Conservation (phyloP, 164 flowering plant genomes). For the Hamamelis virginiana region DNA sequence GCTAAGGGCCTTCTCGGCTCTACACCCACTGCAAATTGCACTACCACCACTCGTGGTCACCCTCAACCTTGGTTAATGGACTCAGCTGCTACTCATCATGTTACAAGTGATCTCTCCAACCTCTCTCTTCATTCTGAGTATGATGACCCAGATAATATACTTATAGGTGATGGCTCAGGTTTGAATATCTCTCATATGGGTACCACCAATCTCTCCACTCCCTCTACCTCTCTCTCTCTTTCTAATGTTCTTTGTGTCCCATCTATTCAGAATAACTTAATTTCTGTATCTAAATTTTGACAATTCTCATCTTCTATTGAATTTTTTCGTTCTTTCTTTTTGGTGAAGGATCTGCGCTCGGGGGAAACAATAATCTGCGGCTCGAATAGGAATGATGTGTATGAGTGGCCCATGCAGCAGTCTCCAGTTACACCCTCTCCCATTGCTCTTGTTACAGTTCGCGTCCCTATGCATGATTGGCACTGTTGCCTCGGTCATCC, state of each 20-base stretch:
- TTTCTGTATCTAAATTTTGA: too few relatives aligned
- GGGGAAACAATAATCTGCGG: too few relatives aligned
- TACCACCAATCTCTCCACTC: background rate
- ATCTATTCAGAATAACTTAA: background rate
- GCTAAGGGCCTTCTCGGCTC: too few relatives aligned
- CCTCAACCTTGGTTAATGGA: too few relatives aligned
- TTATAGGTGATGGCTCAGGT: background rate
- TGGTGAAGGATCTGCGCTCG: too few relatives aligned
- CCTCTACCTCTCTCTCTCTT: background rate
- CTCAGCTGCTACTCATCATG: background rate
- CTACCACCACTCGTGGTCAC: too few relatives aligned
- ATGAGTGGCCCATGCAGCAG: too few relatives aligned
- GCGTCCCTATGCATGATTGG: background rate
- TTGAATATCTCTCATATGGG: background rate
- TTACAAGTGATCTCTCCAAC: background rate
- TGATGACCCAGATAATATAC: background rate
- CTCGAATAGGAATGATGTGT: too few relatives aligned
- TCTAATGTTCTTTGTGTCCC: constrained; percentile 2
- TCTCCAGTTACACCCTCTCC: background rate
- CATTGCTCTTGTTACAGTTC: background rate
- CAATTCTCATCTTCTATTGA: too few relatives aligned
- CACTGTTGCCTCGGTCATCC: constrained; percentile 13
- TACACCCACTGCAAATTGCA: too few relatives aligned
- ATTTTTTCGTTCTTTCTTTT: too few relatives aligned
- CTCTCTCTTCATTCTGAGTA: background rate